Evolutionary conservation across 2,329 filamentous ascomycete genomes (phyloP), one percentile per base, ranked within the genome.

Genomic region (Colletotrichum lentis): DNA sequence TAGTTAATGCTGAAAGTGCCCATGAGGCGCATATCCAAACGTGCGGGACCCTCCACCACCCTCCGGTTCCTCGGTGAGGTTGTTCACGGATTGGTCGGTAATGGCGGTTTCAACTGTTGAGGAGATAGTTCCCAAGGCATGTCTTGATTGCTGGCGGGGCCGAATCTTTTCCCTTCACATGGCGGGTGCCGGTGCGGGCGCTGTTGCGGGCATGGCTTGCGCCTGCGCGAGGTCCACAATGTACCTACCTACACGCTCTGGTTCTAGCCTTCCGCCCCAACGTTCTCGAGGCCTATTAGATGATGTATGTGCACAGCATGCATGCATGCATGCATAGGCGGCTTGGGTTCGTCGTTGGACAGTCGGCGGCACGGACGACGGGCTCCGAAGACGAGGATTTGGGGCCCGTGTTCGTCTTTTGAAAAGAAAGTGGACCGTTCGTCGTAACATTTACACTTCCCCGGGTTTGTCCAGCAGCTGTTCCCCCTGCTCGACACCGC

Each of bases 1-100:
- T 66, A 61, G 55, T 55, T 66, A 68, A 68, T 68, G 66, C 39
- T 41, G 31, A 68, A 35, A 52, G 43, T 56, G 66, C 62, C 62
- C 50, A 44, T 43, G 55, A 55, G 55, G 65, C 43, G 50, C 39
- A 35, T 24, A 56, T 54, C 24, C 37, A 50, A 44, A 44, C 41
- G 20, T 22, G 8, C 16, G 10, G 24, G 8, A 35, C 31, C 8
- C 31, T 35, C 31, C 31, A 35, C 2, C 31, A 3, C 14, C 20
- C 5, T 2, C 6, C n/a, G 8, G 20, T 27, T 37, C 35, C 24
- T n/a, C 4, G 41, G 31, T 41, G 35, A 27, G 12, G 16, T 53
- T 16, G 5, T 16, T 10, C 31, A 5, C 10, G 8, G 5, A 35
- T 31, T 53, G 50, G 7, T 35, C 31, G 31, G 2, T 22, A 20